A percentile compares a stretch with the other conserved stretches of the same genome.
Evolutionary conservation across 108 stramenopile species (phyloP).

Genomic region (Aurantiochytrium sp.): DNA sequence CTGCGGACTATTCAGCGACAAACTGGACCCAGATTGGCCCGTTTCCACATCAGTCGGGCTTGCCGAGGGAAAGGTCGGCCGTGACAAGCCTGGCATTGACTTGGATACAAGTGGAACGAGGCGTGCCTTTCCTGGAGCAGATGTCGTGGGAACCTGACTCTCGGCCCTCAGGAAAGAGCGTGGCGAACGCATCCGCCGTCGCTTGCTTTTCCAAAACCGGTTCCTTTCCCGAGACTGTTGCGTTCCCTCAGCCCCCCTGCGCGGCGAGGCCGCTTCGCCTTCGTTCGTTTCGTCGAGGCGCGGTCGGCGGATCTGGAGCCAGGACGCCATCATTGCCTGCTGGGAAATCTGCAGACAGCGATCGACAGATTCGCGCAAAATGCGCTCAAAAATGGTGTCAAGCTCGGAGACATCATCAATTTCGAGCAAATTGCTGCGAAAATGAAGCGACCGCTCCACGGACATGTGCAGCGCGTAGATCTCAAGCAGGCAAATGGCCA

Average conservation of each 20-base stretch:
- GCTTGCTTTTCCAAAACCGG: too few species aligned
- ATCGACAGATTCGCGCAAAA: not conserved
- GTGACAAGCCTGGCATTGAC: too few species aligned
- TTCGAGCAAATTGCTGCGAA: not conserved
- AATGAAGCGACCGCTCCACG: not conserved
- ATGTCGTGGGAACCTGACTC: too few species aligned
- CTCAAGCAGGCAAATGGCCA: not conserved
- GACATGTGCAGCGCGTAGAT: not conserved
- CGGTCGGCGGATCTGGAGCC: not conserved
- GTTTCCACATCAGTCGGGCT: too few species aligned
- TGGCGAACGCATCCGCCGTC: too few species aligned
- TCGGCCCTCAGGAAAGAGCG: too few species aligned
- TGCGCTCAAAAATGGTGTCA: not conserved
- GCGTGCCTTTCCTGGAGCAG: too few species aligned
- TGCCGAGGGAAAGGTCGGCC: too few species aligned
- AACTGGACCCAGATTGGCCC: too few species aligned
- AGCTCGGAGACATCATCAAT: not conserved
- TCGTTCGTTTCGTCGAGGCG: not conserved
- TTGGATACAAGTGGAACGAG: too few species aligned
- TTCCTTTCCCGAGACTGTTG: too few species aligned
- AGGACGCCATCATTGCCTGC: slow-evolving; percentile 2
- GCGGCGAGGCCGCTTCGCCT: not conserved
- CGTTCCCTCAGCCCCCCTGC: not conserved
- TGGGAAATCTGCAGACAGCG: slow-evolving; percentile 15
- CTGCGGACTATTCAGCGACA: too few species aligned